A percentile compares a stretch with the other conserved stretches of the same genome.
phyloP scores from a whole-genome alignment of 768 basidiomycete species.

The Termitomyces sp. region DNA sequence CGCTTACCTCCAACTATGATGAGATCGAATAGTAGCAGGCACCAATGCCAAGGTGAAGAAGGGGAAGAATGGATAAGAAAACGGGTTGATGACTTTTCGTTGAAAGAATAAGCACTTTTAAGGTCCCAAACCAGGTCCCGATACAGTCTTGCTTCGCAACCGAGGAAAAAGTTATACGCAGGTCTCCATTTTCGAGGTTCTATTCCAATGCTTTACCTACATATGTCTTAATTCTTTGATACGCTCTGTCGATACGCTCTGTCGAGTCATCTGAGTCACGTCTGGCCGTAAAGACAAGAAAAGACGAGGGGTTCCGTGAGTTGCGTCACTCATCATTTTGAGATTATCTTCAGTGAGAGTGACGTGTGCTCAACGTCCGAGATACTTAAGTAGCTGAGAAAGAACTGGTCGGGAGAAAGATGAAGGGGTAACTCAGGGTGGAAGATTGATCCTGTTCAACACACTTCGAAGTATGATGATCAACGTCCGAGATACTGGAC shows the following conservation, averaged over 20 bases:
- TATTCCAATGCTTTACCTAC: not conserved
- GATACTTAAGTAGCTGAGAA: too few species aligned
- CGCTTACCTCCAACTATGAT: constrained; percentile 6
- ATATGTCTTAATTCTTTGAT: not conserved
- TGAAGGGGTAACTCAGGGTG: too few species aligned
- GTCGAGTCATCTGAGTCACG: not conserved
- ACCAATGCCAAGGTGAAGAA: not conserved
- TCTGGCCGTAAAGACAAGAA: too few species aligned
- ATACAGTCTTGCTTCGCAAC: not conserved
- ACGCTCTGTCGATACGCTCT: too few species aligned
- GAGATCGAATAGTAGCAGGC: not conserved
- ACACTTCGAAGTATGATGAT: too few species aligned
- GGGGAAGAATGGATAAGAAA: not conserved
- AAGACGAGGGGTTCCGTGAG: too few species aligned
- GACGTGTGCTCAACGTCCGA: too few species aligned
- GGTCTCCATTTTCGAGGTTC: not conserved
- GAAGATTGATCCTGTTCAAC: too few species aligned
- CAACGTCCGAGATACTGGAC: too few species aligned
- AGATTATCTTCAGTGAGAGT: too few species aligned
- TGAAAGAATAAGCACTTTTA: not conserved
- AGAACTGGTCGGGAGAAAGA: too few species aligned
- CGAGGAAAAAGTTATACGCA: not conserved
- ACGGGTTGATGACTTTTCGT: not conserved
- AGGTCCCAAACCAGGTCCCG: not conserved
- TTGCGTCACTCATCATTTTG: too few species aligned